Base-by-base conservation (phyloP, 2,329 filamentous ascomycete genomes). In the Epichloe sp. region DNA sequence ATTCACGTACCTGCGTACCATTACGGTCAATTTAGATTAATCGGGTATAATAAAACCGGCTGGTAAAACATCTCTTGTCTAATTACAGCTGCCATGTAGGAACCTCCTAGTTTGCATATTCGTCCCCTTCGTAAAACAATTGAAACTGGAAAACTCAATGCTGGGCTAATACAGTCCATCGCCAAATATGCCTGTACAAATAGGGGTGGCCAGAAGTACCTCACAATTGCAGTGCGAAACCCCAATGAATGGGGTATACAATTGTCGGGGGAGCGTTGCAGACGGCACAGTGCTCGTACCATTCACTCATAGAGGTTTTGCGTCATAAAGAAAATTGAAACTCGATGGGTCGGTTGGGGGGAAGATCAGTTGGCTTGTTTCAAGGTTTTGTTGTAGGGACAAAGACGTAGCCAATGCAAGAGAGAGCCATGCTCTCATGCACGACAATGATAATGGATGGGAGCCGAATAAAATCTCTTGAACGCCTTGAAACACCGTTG, bases 141-240 rank as follows among this genome's bases (percentile, higher is more conserved):
- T 53, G 40, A 38, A 50, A 50, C 52, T 51, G 57, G 52, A 52
- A 55, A 59, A 55, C 42, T 52, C 48, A 52, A 61, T 61, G 60
- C 58, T 59, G 48, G 54, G 49, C 53, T 51, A 53, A 51, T 44
- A 52, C 58, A 52, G 53, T 55, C 56, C 48, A 53, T 57, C 54
- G 59, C 61, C 62, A 61, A 60, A 61, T 62, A 64, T 67, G 65
- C 62, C 62, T 61, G 58, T 66, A 61, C 60, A 65, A 45, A 38
- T 35, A 63, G 59, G 56, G 55, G 38, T 47, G 19, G 23, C 19
- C 48, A 19, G 3, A 44, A 34, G 34, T 37, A 26, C 19, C 34
- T 50, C 42, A n/a, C 17, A 6, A 44, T 37, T 23, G 21, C 45
- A 38, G 21, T 47, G 45, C 35, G 35, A 10, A 45, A 10, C 12